Conservation (phyloP, 108 stramenopile species). For the Cyclostephanos tholiformis region DNA sequence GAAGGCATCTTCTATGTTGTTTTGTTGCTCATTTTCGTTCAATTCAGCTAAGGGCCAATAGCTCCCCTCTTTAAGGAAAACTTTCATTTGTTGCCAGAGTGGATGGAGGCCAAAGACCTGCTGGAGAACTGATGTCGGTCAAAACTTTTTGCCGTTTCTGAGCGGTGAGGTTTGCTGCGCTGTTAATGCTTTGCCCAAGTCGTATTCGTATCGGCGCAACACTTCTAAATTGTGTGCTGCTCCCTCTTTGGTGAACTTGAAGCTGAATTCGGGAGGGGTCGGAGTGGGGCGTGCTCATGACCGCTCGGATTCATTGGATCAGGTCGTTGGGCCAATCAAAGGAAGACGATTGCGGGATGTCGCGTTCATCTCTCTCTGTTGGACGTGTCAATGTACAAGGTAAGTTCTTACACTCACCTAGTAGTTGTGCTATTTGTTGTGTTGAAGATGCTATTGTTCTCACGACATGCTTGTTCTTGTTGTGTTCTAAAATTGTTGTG, state of each 20-base stretch:
- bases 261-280: neutral
- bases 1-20: neutral
- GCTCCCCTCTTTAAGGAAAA: constrained; percentile 1
- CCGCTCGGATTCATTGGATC: neutral
- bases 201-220: no score
- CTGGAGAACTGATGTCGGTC: neutral
- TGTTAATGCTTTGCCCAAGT: no score
- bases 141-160: constrained; percentile 19
- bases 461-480: neutral
- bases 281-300: neutral
- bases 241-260: neutral
- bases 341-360: neutral
- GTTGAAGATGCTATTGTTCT: neutral
- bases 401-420: neutral
- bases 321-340: neutral
- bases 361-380: neutral
- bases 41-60: neutral
- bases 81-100: constrained; percentile 14
- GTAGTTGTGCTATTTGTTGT: neutral
- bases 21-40: neutral
- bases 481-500: neutral
- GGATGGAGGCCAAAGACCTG: constrained; percentile 10
- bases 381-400: neutral
- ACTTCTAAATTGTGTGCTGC: no score
- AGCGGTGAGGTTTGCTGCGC: constrained; percentile 9